Percentiles rank a stretch among this genome's conserved stretches.
These are phyloP conservation scores for Sisymbrium altissimum DNA, from an alignment of 345 rosid genomes.

Conservation along the genomic window DNA sequence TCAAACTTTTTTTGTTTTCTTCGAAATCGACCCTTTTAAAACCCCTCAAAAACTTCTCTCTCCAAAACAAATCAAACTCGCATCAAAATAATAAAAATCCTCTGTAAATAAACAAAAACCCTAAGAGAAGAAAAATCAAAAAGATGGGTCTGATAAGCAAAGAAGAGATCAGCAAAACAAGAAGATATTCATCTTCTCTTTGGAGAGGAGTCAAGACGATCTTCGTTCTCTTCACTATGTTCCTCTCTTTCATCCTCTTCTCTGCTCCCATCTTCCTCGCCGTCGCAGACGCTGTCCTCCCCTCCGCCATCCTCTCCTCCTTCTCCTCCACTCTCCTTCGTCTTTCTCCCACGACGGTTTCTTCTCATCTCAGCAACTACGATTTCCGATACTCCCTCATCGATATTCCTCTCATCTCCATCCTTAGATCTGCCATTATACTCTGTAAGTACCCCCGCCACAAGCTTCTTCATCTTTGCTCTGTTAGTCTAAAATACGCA, in stretches of 20 bases:
- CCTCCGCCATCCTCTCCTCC: conserved; percentile 79
- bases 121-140: not conserved
- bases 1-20: not conserved
- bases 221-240: conserved; percentile 65
- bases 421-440: conserved; percentile 77
- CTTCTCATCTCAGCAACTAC: conserved; percentile 38
- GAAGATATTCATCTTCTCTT: conserved; percentile 40
- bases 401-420: conserved; percentile 80
- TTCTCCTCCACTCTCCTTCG: conserved; percentile 42
- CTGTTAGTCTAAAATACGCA: not conserved
- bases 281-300: conserved; percentile 72
- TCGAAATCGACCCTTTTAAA: conserved; percentile 1
- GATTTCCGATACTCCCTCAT: conserved; percentile 76
- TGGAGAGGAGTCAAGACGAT: conserved; percentile 68
- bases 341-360: conserved; percentile 20
- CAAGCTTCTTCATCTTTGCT: not conserved
- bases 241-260: conserved; percentile 69
- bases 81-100: conserved; percentile 8
- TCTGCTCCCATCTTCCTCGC: conserved; percentile 83
- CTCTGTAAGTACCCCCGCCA: conserved; percentile 57
- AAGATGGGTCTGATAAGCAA: conserved; percentile 59
- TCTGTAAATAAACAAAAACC: conserved; percentile 17
- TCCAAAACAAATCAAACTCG: not conserved
- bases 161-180: conserved; percentile 44
- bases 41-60: conserved; percentile 5